These are phyloP conservation scores for Candida arabinofermentans DNA, from an alignment of 805 yeast species.

Conservation along the genomic window DNA sequence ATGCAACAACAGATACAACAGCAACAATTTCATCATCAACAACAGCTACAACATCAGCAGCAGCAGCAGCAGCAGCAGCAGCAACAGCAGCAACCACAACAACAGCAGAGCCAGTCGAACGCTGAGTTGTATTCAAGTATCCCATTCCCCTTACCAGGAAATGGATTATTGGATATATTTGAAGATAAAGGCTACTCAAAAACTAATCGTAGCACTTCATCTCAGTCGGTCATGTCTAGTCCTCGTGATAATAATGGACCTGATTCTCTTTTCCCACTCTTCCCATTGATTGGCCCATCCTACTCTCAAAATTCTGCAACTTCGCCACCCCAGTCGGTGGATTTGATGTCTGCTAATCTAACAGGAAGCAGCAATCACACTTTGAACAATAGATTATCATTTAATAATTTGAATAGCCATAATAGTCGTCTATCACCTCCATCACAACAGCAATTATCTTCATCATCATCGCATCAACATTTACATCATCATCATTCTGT, in stretches of 20 bases:
- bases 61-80: background rate
- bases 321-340: slow-evolving; percentile 14
- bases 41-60: slow-evolving; percentile 1
- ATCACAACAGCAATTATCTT: slow-evolving; percentile 6
- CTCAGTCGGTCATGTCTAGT: slow-evolving; percentile 15
- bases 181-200: slow-evolving; percentile 16
- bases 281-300: slow-evolving; percentile 31
- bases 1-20: background rate
- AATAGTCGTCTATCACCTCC: slow-evolving; percentile 8
- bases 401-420: slow-evolving; percentile 20
- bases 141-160: slow-evolving; percentile 24
- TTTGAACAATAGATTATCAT: slow-evolving; percentile 12
- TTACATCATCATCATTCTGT: slow-evolving; percentile 2
- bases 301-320: slow-evolving; percentile 17
- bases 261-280: slow-evolving; percentile 30
- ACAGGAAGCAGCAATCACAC: slow-evolving; percentile 4
- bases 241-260: slow-evolving; percentile 22
- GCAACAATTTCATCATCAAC: background rate
- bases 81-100: background rate
- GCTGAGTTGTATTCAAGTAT: slow-evolving; percentile 17
- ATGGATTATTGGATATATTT: slow-evolving; percentile 30
- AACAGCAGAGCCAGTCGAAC: background rate
- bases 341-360: slow-evolving; percentile 10
- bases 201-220: slow-evolving; percentile 12
- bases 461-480: slow-evolving; percentile 9